A percentile compares a stretch with the other conserved stretches of the same genome.
Conservation (phyloP, 1,284 basidiomycete genomes). For the Sanghuangporus baumii region DNA sequence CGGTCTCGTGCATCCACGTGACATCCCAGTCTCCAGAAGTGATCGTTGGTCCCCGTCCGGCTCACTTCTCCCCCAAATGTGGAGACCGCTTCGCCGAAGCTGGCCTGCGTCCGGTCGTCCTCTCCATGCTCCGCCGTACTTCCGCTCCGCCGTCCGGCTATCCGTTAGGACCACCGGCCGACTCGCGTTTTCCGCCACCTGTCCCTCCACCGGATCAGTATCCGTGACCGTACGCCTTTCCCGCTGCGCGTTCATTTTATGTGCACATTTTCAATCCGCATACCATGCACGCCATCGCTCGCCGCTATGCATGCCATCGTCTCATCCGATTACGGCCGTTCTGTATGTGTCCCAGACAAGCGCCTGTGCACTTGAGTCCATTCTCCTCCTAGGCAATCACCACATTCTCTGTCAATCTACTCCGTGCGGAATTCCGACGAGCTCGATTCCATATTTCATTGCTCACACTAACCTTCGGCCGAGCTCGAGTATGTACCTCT, state of each 20-base stretch:
- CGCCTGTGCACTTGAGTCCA: not conserved
- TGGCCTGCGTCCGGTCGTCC: not conserved
- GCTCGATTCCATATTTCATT: not conserved
- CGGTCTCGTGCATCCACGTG: not conserved
- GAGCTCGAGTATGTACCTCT: conserved; percentile 9
- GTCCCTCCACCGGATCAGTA: not conserved
- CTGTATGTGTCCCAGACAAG: not conserved
- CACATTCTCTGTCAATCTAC: not conserved
- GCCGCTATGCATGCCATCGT: not conserved
- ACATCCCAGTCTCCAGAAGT: conserved; percentile 6
- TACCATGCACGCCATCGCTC: not conserved
- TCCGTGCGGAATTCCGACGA: not conserved
- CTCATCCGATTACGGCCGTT: not conserved
- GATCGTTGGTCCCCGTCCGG: not conserved
- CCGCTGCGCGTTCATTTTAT: not conserved
- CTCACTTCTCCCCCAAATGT: not conserved
- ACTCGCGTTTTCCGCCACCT: conserved; percentile 15
- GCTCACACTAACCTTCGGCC: not conserved
- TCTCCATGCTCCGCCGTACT: conserved; percentile 13
- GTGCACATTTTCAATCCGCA: not conserved
- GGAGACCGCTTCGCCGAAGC: conserved; percentile 11
- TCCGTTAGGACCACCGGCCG: conserved; percentile 3
- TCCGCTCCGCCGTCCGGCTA: not conserved
- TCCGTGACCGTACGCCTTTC: not conserved
- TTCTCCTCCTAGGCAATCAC: not conserved